Evolutionary conservation across 768 basidiomycete genomes (phyloP).

Genomic region (Epithele typhae): DNA sequence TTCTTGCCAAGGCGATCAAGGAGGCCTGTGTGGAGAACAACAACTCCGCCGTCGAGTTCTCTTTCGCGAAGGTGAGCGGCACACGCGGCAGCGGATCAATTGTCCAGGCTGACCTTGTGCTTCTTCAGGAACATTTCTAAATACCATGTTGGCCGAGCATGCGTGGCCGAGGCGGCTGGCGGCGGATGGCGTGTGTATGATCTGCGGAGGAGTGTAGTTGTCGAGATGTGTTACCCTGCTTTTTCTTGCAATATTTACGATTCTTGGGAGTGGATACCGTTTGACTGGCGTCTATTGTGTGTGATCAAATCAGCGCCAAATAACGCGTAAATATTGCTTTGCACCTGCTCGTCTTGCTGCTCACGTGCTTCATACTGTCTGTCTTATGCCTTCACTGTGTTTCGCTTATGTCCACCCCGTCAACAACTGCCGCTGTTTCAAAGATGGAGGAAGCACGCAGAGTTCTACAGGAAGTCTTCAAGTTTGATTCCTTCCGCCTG

Average conservation of each 20-base stretch:
- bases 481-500: constrained; percentile 32
- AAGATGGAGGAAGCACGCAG: constrained; percentile 35
- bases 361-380: too few relatives aligned
- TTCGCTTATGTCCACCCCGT: neutral
- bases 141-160: constrained; percentile 12
- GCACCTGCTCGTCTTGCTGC: neutral
- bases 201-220: too few relatives aligned
- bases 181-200: too few relatives aligned
- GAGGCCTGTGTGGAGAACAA: constrained; percentile 58
- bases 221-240: too few relatives aligned
- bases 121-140: constrained; percentile 57
- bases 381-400: neutral
- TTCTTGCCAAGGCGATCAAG: constrained; percentile 73
- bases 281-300: neutral
- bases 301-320: constrained; percentile 1
- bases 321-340: constrained; percentile 7
- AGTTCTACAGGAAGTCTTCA: constrained; percentile 32
- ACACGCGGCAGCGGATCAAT: too few relatives aligned
- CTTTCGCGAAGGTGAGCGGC: constrained; percentile 70
- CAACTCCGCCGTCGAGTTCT: constrained; percentile 59
- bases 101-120: neutral
- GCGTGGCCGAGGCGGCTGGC: too few relatives aligned
- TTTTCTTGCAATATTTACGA: too few relatives aligned
- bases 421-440: neutral
- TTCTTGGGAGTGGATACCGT: neutral